Evolutionary conservation across 164 flowering plant species (phyloP).

Genomic region (Annona cherimola): DNA sequence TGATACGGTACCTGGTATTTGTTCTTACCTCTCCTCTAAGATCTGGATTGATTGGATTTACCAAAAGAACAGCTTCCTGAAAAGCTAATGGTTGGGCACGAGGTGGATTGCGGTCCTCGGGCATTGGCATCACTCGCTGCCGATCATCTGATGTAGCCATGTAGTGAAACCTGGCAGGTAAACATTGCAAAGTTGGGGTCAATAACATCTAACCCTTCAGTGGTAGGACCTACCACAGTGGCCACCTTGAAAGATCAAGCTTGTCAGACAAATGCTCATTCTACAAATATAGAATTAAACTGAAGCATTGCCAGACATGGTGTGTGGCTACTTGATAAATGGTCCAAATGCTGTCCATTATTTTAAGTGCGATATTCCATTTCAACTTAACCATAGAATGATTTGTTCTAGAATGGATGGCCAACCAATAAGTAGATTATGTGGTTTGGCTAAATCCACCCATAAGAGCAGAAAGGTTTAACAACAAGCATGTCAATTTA

Average conservation of each 20-base stretch:
- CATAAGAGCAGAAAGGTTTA: too few species aligned
- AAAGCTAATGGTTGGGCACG: conserved; percentile 67
- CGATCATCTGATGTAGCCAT: conserved; percentile 85
- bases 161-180: conserved; percentile 62
- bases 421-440: background rate
- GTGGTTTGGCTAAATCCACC: background rate
- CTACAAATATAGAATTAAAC: too few species aligned
- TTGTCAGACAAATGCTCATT: background rate
- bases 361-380: too few species aligned
- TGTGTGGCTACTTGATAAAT: too few species aligned
- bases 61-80: conserved; percentile 79
- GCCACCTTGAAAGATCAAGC: background rate
- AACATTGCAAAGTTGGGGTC: background rate
- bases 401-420: background rate
- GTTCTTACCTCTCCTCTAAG: conserved; percentile 72
- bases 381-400: background rate
- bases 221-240: background rate
- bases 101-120: conserved; percentile 68
- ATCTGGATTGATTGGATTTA: conserved; percentile 52
- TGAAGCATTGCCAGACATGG: too few species aligned
- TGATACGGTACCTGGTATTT: background rate
- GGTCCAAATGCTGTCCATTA: too few species aligned
- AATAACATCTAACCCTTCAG: background rate
- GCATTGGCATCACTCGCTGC: conserved; percentile 77
- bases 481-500: too few species aligned